phyloP scores from a whole-genome alignment of 2,329 filamentous ascomycete genomes.

The Nothophaeocryptopus gaeumannii region DNA sequence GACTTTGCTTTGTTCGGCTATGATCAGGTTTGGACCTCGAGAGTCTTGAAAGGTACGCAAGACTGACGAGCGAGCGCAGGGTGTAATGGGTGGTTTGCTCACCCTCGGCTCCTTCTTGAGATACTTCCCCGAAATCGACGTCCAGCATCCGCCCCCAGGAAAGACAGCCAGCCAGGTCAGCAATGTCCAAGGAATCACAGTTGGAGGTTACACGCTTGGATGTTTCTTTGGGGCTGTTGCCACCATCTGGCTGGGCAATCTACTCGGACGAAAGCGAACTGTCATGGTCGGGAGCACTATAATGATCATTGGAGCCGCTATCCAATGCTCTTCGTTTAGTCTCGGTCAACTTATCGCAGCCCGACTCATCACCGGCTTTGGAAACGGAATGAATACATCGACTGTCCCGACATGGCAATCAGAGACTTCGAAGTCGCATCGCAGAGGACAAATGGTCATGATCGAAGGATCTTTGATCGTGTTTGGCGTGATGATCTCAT shows the following conservation, averaged over 20 bases:
- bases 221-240: constrained; percentile 25
- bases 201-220: constrained; percentile 13
- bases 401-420: constrained; percentile 50
- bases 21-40: constrained; percentile 15
- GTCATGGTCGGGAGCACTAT: constrained; percentile 60
- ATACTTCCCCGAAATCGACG: constrained; percentile 38
- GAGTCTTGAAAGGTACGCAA: constrained; percentile 24
- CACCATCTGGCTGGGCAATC: constrained; percentile 54
- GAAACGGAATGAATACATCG: constrained; percentile 37
- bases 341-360: constrained; percentile 48
- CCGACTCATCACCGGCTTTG: constrained; percentile 51
- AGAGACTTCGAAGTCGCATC: constrained; percentile 77
- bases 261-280: constrained; percentile 55
- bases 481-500: constrained; percentile 50
- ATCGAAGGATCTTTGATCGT: constrained; percentile 82
- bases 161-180: constrained; percentile 36
- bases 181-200: constrained; percentile 14
- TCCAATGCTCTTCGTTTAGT: constrained; percentile 54
- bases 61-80: constrained; percentile 17
- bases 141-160: constrained; percentile 15
- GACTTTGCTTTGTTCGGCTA: constrained; percentile 34
- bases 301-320: constrained; percentile 58
- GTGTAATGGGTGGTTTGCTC: constrained; percentile 45
- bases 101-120: constrained; percentile 40
- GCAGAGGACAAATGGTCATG: constrained; percentile 86